Evolutionary conservation across 345 rosid species (phyloP), one percentile per base, ranked within the genome.

Genomic region (Salix exigua): DNA sequence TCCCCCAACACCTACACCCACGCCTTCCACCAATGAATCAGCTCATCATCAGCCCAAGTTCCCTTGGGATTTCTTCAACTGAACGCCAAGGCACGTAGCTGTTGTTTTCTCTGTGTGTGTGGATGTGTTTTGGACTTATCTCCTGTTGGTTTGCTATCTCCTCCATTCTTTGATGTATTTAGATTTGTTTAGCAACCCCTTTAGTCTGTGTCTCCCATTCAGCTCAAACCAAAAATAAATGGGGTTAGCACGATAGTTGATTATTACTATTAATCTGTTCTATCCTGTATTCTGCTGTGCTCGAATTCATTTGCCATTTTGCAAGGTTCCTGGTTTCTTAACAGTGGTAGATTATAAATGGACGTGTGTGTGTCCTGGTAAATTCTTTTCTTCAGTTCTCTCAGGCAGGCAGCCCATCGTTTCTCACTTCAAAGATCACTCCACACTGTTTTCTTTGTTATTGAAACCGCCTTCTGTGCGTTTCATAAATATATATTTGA

Each of bases 11-110:
- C 81, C 82, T 1, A 26, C 77, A n/a, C 37, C 88, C 70, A 66
- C 82, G 33, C 30, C 85, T 10, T 50, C 65, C 35, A 53, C 80
- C 73, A 83, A 79, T 74, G 70, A 82, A 46, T 68, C 85, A 25
- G 83, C 78, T 50, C 93, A 78, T 25, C 81, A 78, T 25, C 81
- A 86, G 17, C 93, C 92, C 0, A 89, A 88, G 84, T 94, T 96
- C 84, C 87, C 89, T 14, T 96, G 99, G 99, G 99, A 96, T 87
- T 87, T 91, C 84, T 89, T 91, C 75, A 94, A 91, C 78, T 91
- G 83, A 85, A 74, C 44, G 62, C n/a, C 28, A 75, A 38, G 68
- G 67, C 71, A 68, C 40, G 7, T 37, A 16, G 51, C 31, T 14
- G 71, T 19, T 46, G n/a, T 72, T 69, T 55, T 74, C 69, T 80